phyloP scores from a whole-genome alignment of 257 asterid species.

The Nicotiana noctiflora region DNA sequence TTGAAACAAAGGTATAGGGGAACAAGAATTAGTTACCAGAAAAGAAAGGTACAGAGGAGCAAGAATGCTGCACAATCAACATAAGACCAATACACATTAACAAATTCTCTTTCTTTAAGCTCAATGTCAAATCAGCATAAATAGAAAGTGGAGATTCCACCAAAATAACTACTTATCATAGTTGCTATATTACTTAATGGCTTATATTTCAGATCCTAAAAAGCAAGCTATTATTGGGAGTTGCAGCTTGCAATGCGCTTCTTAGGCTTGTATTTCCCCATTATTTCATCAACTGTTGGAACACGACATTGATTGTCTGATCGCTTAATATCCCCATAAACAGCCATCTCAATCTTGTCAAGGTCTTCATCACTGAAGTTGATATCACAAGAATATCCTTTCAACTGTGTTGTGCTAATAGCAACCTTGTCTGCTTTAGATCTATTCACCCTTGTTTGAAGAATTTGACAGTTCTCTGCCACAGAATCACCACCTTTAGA shows the following conservation, averaged over 20 bases:
- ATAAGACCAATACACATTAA: not conserved
- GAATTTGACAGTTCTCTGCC: slow-evolving; percentile 71
- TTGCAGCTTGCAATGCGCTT: slow-evolving; percentile 36
- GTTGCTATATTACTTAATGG: not conserved
- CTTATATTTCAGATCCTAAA: not conserved
- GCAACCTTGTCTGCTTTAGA: slow-evolving; percentile 53
- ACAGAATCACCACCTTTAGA: slow-evolving; percentile 69
- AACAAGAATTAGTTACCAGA: not conserved
- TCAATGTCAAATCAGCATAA: not conserved
- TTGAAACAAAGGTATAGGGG: not conserved
- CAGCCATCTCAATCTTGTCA: slow-evolving; percentile 66
- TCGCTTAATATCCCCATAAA: slow-evolving; percentile 46
- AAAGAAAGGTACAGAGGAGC: not conserved
- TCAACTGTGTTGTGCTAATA: slow-evolving; percentile 35
- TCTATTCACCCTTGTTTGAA: slow-evolving; percentile 83
- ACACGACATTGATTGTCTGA: slow-evolving; percentile 26
- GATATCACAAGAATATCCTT: slow-evolving; percentile 67
- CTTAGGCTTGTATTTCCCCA: slow-evolving; percentile 36
- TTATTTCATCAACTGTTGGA: slow-evolving; percentile 37
- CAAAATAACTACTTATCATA: not conserved
- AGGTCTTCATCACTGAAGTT: slow-evolving; percentile 46
- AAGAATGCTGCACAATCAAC: not conserved
- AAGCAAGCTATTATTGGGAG: slow-evolving; percentile 17
- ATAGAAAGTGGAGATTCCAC: slow-evolving; percentile 6
- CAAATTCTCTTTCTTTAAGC: not conserved